These are phyloP conservation scores for Polytrichum formosum DNA, from an alignment of 225 moss, liverwort and hornwort genomes.

Conservation along the genomic window DNA sequence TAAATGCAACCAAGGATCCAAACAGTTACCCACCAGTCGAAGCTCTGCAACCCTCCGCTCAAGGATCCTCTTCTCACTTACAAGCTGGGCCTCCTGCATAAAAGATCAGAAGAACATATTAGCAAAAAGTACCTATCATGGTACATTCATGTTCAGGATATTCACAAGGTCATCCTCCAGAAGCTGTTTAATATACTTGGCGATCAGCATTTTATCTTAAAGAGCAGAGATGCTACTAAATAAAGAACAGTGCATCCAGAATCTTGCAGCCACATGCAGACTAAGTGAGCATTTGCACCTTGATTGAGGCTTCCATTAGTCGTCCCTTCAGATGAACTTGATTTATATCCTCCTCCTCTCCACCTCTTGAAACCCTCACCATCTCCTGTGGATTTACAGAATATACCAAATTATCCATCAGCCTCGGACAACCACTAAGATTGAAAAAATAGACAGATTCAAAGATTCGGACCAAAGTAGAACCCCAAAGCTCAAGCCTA, in stretches of 20 bases:
- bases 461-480: no score
- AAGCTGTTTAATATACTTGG: background rate
- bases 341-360: constrained; percentile 59
- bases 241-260: no score
- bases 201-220: no score
- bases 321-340: constrained; percentile 53
- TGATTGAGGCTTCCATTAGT: constrained; percentile 68
- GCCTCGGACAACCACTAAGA: no score
- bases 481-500: no score
- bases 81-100: constrained; percentile 75
- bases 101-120: constrained; percentile 7
- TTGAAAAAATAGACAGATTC: no score
- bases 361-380: constrained; percentile 44
- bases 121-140: background rate
- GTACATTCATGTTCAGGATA: background rate
- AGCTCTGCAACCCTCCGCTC: constrained; percentile 97
- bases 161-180: background rate
- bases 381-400: constrained; percentile 47
- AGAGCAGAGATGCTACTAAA: no score
- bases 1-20: no score
- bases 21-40: constrained; percentile 57
- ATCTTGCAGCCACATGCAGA: no score
- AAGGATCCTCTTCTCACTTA: constrained; percentile 88
- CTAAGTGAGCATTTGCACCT: constrained; percentile 34
- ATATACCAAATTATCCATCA: no score